A percentile compares a stretch with the other conserved stretches of the same genome.
These are phyloP conservation scores for Candolleomyces efflorescens DNA, from an alignment of 768 basidiomycete species.

Conservation along the genomic window DNA sequence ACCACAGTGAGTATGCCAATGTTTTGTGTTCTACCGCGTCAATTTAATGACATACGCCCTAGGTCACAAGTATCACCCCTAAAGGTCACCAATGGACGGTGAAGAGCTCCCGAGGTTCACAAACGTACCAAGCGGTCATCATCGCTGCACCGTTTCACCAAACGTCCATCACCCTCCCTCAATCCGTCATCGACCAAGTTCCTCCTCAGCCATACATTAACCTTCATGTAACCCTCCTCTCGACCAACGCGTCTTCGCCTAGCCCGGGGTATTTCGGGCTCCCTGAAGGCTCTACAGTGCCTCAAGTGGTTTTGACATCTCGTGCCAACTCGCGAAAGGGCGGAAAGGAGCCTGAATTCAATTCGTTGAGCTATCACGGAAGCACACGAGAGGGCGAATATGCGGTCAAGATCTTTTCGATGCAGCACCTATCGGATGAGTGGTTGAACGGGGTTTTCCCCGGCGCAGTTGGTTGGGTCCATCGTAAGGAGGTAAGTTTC, in stretches of 20 bases:
- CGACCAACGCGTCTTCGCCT: conserved; percentile 63
- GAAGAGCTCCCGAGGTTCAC: conserved; percentile 40
- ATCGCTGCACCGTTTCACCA: conserved; percentile 84
- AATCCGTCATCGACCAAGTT: conserved; percentile 45
- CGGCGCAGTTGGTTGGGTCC: conserved; percentile 72
- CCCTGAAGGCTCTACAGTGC: conserved; percentile 36
- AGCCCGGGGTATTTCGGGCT: conserved; percentile 70
- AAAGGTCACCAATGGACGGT: conserved; percentile 48
- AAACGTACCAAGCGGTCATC: conserved; percentile 69
- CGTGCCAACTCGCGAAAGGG: conserved; percentile 53
- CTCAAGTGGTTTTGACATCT: conserved; percentile 71
- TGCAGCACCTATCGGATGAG: conserved; percentile 56
- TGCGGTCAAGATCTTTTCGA: conserved; percentile 87
- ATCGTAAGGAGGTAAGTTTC: conserved; percentile 71
- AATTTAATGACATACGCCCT: background rate
- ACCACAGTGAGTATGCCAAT: conserved; percentile 48
- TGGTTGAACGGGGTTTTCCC: conserved; percentile 66
- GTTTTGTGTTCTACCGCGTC: background rate
- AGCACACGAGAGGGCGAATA: conserved; percentile 52
- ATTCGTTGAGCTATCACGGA: conserved; percentile 81
- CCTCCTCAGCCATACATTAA: conserved; percentile 73
- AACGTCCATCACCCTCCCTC: conserved; percentile 51
- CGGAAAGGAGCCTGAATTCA: conserved; percentile 71
- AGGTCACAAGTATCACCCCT: conserved; percentile 53
- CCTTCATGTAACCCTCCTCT: conserved; percentile 85